These are phyloP conservation scores for Ophiostoma novo-ulmi DNA, from an alignment of 2,329 filamentous ascomycete species.

Conservation along the genomic window DNA sequence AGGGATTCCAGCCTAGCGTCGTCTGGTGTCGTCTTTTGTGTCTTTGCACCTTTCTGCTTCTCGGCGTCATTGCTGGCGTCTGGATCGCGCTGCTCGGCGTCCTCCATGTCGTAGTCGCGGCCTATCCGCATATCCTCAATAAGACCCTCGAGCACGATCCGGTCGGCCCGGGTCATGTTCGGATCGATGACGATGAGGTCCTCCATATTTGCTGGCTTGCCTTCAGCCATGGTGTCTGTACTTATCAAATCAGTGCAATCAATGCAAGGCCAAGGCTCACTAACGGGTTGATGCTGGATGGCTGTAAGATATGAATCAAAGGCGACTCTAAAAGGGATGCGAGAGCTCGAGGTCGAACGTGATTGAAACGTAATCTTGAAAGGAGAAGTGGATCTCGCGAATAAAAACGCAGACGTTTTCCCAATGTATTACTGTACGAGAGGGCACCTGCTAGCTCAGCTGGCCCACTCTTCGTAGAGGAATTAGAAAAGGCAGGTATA, in stretches of 20 bases:
- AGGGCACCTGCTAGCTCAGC: background rate
- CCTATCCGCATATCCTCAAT: constrained; percentile 36
- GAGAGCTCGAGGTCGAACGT: background rate
- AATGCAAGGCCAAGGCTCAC: background rate
- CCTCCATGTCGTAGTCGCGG: constrained; percentile 27
- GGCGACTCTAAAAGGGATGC: background rate
- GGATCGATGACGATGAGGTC: constrained; percentile 36
- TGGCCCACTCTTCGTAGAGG: too few relatives aligned
- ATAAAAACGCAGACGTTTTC: constrained; percentile 2
- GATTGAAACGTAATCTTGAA: constrained; percentile 3
- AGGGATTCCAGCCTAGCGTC: constrained; percentile 36
- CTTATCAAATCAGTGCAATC: too few relatives aligned
- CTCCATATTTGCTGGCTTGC: constrained; percentile 17
- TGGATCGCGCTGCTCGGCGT: constrained; percentile 19
- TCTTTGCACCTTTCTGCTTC: constrained; percentile 3
- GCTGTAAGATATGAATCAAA: background rate
- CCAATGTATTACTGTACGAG: background rate
- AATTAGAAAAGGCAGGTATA: too few relatives aligned
- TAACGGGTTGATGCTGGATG: background rate
- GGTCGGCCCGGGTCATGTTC: constrained; percentile 41
- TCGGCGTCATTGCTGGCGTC: constrained; percentile 21
- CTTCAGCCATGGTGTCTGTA: background rate
- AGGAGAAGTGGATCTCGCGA: constrained; percentile 15
- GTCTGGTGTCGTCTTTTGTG: constrained; percentile 26
- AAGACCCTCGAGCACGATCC: constrained; percentile 39